phyloP scores from a whole-genome alignment of 73 alveolate genomes.

The Diophrys sp. region DNA sequence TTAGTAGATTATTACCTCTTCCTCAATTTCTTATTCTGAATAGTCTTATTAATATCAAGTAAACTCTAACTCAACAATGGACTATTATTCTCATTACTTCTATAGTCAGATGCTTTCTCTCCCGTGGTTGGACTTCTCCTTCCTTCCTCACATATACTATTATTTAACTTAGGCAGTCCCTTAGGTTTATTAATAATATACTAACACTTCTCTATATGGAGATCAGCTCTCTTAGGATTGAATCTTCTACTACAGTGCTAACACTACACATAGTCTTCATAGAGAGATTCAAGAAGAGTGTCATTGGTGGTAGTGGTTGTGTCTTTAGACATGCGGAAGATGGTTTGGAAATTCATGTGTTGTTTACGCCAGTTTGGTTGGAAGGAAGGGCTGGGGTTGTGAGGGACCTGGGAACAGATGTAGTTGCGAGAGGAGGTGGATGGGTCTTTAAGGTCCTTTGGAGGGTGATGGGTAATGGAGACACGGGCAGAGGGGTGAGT shows the following conservation, averaged over 20 bases:
- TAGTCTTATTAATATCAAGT: background rate
- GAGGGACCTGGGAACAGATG: background rate
- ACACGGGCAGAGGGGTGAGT: no score
- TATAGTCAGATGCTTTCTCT: no score
- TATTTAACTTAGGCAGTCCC: constrained; percentile 22
- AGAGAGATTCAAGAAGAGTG: background rate
- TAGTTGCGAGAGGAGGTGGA: background rate
- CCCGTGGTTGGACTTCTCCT: background rate
- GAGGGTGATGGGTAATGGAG: no score
- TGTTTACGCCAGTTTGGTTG: background rate
- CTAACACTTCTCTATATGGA: constrained; percentile 71
- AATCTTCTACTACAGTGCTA: constrained; percentile 66
- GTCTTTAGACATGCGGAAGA: background rate
- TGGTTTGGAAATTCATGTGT: background rate
- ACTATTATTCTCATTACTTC: background rate
- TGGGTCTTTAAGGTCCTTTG: background rate
- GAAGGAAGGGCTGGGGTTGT: background rate
- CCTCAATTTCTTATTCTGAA: background rate
- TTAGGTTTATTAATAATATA: constrained; percentile 66
- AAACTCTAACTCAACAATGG: background rate
- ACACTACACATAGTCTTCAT: constrained; percentile 51
- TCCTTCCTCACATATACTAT: background rate
- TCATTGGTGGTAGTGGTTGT: constrained; percentile 12
- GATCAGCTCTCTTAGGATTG: constrained; percentile 55
- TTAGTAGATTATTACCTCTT: no score